Evolutionary conservation across 768 basidiomycete genomes (phyloP), one percentile per base, ranked within the genome.

Genomic region (Serendipita vermifera): DNA sequence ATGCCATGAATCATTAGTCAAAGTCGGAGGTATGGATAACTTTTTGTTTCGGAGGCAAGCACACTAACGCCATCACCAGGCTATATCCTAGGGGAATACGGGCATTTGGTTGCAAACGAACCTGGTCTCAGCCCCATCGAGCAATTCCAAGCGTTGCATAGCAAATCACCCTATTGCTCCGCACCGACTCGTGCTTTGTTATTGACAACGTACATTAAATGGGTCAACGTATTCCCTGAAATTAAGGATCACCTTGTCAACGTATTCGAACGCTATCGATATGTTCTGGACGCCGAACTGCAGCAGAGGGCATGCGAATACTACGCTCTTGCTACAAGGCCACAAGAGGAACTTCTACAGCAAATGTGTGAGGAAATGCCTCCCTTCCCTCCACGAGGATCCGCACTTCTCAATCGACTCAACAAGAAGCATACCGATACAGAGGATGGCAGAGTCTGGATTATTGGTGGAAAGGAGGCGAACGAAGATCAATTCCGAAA

Each of bases 221-320:
- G 94, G 94, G 91, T 96, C 60, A 99, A 99, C 67, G 88, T 99
- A 57, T 99, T 98, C 70, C 96, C 96, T 17, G 96, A 99, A 68
- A 96, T 99, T 71, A 96, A 93, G 63, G 78, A 83, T 5, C 92
- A 97, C 62, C 79, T 99, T 27, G 64, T 97, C 66, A 87, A 84
- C 67, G 90, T 98, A 63, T 96, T 99, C 63, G 92, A 97, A 63
- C 88, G 92, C 14, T 98, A 96, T 66, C 83, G 91, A n/a, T 90
- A 94, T 64, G 89, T 97, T 40, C 80, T 99, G 13, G 96, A 99
- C 68, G 83, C 92, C 15, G 96, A 99, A 64, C 75, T 99, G 2
- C 96, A 99, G 68, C 96, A 99, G 68, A 84, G 96, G 55, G 96
- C 96, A 38, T 98, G 94, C 79, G 96, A 99, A 70, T 98, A 91